Conservation (phyloP, 179 eudicot species). For the Camellia oleifera region DNA sequence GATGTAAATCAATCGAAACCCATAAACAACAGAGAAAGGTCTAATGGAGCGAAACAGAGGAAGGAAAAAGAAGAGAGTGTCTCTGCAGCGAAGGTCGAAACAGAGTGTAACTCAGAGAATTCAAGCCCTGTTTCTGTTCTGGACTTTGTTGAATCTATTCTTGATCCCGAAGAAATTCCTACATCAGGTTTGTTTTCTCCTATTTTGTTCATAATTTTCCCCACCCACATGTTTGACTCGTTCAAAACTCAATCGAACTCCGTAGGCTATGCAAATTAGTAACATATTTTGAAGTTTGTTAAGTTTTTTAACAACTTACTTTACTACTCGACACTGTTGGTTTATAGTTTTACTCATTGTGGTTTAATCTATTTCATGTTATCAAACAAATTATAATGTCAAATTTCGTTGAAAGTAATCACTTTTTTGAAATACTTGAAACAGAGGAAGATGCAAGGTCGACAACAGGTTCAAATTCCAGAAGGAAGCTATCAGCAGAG, state of each 20-base stretch:
- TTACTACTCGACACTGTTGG: too few species aligned
- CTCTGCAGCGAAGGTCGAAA: conserved; percentile 26
- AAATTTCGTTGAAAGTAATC: neutral
- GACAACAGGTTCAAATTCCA: conserved; percentile 30
- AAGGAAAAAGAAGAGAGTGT: conserved; percentile 30
- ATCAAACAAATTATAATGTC: too few species aligned
- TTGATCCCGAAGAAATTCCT: conserved; percentile 36
- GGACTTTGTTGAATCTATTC: conserved; percentile 43
- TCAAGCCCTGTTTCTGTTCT: conserved; percentile 79
- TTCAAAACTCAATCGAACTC: too few species aligned
- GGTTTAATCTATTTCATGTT: neutral
- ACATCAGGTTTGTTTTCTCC: conserved; percentile 35
- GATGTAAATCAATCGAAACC: neutral
- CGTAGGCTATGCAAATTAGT: too few species aligned
- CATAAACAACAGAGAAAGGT: neutral
- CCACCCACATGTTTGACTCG: too few species aligned
- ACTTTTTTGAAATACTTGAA: neutral
- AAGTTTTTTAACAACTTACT: too few species aligned
- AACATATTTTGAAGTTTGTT: too few species aligned
- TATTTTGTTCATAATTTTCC: neutral
- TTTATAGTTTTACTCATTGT: too few species aligned
- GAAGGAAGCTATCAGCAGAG: conserved; percentile 37
- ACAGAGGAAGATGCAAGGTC: conserved; percentile 41
- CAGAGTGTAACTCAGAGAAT: conserved; percentile 48
- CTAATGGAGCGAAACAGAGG: conserved; percentile 14